These are phyloP conservation scores for Phytophthora fragariae DNA, from an alignment of 352 stramenopile species.

Conservation along the genomic window DNA sequence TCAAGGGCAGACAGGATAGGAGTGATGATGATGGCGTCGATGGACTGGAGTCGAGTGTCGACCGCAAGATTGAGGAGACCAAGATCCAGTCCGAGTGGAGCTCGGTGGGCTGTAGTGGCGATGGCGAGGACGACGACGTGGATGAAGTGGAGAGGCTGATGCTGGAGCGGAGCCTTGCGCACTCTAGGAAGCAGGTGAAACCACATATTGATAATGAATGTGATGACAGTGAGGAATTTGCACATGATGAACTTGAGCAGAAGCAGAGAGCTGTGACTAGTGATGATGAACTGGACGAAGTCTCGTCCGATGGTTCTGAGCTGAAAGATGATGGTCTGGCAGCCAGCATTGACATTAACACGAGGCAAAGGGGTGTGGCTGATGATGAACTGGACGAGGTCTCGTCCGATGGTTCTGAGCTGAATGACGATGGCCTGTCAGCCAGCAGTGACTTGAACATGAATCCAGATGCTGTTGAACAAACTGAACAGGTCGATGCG, in stretches of 20 bases:
- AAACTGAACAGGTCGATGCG: constrained; percentile 10
- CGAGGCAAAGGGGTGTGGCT: constrained; percentile 5
- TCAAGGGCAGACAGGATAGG: constrained; percentile 29
- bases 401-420: constrained; percentile 21
- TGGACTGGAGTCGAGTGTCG: constrained; percentile 25
- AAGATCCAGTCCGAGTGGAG: constrained; percentile 27
- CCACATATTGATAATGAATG: constrained; percentile 45
- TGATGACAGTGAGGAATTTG: constrained; percentile 42
- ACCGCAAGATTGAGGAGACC: constrained; percentile 25
- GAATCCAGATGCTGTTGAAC: not conserved
- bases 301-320: constrained; percentile 23
- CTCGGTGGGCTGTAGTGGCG: constrained; percentile 20
- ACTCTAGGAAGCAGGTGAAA: constrained; percentile 35
- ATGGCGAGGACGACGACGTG: constrained; percentile 29
- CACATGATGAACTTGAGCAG: constrained; percentile 23
- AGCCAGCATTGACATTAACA: not conserved
- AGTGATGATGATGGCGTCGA: constrained; percentile 31
- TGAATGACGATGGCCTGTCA: not conserved
- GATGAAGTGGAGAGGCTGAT: constrained; percentile 42
- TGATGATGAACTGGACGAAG: constrained; percentile 23
- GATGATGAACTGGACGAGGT: constrained; percentile 22
- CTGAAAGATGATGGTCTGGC: not conserved
- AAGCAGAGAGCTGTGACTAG: constrained; percentile 6
- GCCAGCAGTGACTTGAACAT: not conserved
- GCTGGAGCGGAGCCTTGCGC: constrained; percentile 29